Evolutionary conservation across 2,329 filamentous ascomycete species (phyloP).

Genomic region (Diaporthe sp.): DNA sequence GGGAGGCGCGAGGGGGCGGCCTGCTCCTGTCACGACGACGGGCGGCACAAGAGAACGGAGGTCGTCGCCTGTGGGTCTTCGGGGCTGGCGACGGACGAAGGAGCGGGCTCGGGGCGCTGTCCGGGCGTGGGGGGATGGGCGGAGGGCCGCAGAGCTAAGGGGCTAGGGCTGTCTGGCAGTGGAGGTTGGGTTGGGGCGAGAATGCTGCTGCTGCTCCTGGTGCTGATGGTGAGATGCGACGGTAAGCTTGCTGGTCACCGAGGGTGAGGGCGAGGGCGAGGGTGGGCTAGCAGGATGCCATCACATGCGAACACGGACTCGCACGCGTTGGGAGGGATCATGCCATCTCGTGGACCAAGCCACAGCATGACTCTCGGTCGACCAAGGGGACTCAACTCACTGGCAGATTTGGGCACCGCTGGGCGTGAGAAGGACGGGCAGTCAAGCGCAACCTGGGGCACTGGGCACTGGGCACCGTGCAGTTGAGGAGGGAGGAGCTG

Average conservation of each 20-base stretch:
- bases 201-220: slow-evolving; percentile 22
- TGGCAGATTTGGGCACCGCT: slow-evolving; percentile 5
- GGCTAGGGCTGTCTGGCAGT: slow-evolving; percentile 20
- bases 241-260: slow-evolving; percentile 35
- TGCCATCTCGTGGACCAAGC: slow-evolving; percentile 15
- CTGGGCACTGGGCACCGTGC: slow-evolving; percentile 7
- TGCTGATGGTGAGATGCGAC: slow-evolving; percentile 34
- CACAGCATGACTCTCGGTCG: not conserved
- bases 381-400: slow-evolving; percentile 26
- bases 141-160: slow-evolving; percentile 33
- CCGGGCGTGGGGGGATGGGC: slow-evolving; percentile 34
- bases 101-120: slow-evolving; percentile 35
- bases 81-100: slow-evolving; percentile 34
- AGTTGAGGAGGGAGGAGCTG: slow-evolving; percentile 19
- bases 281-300: slow-evolving; percentile 25
- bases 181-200: slow-evolving; percentile 10
- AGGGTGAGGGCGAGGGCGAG: not conserved
- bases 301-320: slow-evolving; percentile 16
- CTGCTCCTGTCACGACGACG: slow-evolving; percentile 45
- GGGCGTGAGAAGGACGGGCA: not conserved
- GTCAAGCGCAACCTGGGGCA: slow-evolving; percentile 3
- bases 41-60: slow-evolving; percentile 40
- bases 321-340: slow-evolving; percentile 22
- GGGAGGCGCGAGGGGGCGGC: slow-evolving; percentile 29
- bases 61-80: slow-evolving; percentile 34